A percentile compares a stretch with the other conserved stretches of the same genome.
phyloP scores from a whole-genome alignment of 768 basidiomycete genomes.

The Leccinellum rugosiceps region DNA sequence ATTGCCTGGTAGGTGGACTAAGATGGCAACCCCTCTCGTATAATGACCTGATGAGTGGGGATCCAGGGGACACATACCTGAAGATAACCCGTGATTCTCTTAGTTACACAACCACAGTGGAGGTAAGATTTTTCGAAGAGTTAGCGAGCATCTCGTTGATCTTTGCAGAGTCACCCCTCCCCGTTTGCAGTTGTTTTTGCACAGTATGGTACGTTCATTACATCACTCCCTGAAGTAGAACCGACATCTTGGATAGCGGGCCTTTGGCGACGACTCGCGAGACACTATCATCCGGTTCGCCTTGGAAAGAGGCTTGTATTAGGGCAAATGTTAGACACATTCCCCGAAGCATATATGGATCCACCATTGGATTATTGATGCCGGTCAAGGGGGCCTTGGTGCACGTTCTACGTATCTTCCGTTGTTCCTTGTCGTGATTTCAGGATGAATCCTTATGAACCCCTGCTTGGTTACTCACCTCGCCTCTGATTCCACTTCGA shows the following conservation, averaged over 20 bases:
- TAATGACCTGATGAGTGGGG: not conserved
- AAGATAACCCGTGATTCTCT: conserved; percentile 24
- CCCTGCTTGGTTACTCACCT: conserved; percentile 35
- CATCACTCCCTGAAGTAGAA: not conserved
- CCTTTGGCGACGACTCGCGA: conserved; percentile 47
- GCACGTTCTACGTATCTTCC: conserved; percentile 29
- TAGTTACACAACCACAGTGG: conserved; percentile 19
- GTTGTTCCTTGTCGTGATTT: conserved; percentile 13
- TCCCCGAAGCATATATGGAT: conserved; percentile 31
- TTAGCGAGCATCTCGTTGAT: not conserved
- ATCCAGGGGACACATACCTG: conserved; percentile 29
- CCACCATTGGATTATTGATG: conserved; percentile 4
- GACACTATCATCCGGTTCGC: conserved; percentile 58
- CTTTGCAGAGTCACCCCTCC: conserved; percentile 49
- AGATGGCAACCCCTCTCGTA: not conserved
- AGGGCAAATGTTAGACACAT: conserved; percentile 49
- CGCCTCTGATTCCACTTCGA: conserved; percentile 58
- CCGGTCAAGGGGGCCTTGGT: conserved; percentile 12
- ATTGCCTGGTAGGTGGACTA: conserved; percentile 58
- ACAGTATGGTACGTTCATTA: conserved; percentile 46
- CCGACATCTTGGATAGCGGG: conserved; percentile 34
- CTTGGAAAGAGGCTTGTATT: conserved; percentile 46
- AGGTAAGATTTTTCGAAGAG: conserved; percentile 9
- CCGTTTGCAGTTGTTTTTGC: conserved; percentile 50
- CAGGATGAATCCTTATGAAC: not conserved